These are phyloP conservation scores for Lactifluus subvellereus DNA, from an alignment of 768 basidiomycete genomes.

Conservation along the genomic window DNA sequence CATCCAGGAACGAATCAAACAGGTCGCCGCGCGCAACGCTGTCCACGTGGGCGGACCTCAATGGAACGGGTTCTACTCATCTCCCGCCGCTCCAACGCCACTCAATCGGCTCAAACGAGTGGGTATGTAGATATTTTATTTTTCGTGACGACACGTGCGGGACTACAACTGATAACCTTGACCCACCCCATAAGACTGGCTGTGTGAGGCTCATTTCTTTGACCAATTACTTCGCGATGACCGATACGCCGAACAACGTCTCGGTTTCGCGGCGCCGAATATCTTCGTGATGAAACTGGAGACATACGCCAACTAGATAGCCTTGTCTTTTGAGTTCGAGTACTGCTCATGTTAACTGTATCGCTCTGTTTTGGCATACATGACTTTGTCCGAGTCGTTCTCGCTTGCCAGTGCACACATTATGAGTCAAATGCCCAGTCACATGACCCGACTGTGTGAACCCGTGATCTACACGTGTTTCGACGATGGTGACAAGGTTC, in stretches of 20 bases:
- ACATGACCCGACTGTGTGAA: not conserved
- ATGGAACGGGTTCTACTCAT: constrained; percentile 43
- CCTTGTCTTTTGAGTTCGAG: not conserved
- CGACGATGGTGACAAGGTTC: not conserved
- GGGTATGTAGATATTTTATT: constrained; percentile 39
- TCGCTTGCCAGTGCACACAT: no score
- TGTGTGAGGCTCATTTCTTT: constrained; percentile 66
- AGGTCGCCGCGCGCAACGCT: constrained; percentile 45
- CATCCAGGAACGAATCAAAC: constrained; percentile 66
- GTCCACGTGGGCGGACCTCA: constrained; percentile 28
- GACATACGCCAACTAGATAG: constrained; percentile 29
- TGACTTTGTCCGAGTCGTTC: no score
- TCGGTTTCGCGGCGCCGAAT: constrained; percentile 76
- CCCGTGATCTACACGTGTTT: constrained; percentile 24
- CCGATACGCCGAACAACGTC: constrained; percentile 48
- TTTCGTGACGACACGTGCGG: not conserved
- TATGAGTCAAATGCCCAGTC: not conserved
- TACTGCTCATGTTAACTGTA: not conserved
- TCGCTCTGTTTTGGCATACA: not conserved
- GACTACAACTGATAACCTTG: not conserved
- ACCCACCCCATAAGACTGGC: constrained; percentile 54
- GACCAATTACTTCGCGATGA: constrained; percentile 60
- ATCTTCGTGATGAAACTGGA: constrained; percentile 67
- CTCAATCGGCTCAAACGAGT: constrained; percentile 54
- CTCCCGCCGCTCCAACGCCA: constrained; percentile 38